phyloP scores from a whole-genome alignment of 306 rosid species.

The Prinsepia uniflora region DNA sequence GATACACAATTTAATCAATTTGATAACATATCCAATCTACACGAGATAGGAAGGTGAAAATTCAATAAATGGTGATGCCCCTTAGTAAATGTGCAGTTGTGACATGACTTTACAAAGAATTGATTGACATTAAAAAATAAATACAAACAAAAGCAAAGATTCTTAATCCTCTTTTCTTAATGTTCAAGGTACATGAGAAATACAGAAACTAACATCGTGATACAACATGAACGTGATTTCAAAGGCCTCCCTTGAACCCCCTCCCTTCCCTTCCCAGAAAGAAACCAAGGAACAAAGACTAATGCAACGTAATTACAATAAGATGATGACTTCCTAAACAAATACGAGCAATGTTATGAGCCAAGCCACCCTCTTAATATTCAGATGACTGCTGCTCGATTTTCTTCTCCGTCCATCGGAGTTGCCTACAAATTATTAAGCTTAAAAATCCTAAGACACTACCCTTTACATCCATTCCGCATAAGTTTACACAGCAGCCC shows the following conservation, averaged over 20 bases:
- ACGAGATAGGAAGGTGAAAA: too few species aligned
- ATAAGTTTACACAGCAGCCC: constrained; percentile 8
- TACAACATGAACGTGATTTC: constrained; percentile 15
- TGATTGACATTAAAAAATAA: background rate
- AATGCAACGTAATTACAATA: background rate
- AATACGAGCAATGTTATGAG: constrained; percentile 8
- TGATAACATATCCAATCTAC: too few species aligned
- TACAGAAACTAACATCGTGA: constrained; percentile 24
- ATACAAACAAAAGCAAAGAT: background rate
- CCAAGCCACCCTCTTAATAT: constrained; percentile 13
- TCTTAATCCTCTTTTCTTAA: background rate
- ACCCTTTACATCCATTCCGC: constrained; percentile 16
- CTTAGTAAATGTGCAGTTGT: background rate
- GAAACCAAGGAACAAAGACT: background rate
- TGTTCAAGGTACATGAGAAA: constrained; percentile 7
- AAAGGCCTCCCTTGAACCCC: too few species aligned
- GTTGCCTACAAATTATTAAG: background rate
- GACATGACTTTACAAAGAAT: background rate
- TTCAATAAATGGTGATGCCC: too few species aligned
- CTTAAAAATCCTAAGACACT: background rate
- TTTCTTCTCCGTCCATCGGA: background rate
- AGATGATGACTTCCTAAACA: constrained; percentile 6
- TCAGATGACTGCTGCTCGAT: constrained; percentile 20
- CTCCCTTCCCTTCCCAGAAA: background rate
- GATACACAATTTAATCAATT: too few species aligned